Evolutionary conservation across 2,329 filamentous ascomycete species (phyloP).

Genomic region (Phialemoniopsis sp.): DNA sequence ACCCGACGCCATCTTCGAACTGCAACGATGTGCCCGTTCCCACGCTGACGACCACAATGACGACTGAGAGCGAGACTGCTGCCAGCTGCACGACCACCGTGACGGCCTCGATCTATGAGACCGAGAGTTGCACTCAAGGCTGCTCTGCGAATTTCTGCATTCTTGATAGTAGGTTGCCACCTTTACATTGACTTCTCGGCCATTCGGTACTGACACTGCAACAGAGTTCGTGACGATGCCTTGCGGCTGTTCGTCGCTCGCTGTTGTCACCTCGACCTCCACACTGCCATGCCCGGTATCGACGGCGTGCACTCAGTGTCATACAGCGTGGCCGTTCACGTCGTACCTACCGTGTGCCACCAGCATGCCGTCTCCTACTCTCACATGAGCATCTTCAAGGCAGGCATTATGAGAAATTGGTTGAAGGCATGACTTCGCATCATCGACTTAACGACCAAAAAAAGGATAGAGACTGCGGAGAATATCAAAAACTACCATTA

Average conservation of each 20-base stretch:
- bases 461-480: too few species aligned
- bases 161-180: conserved; percentile 4
- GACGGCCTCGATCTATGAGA: conserved; percentile 4
- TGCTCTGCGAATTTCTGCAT: conserved; percentile 4
- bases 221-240: conserved; percentile 7
- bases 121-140: not conserved
- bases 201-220: not conserved
- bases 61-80: not conserved
- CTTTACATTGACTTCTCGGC: not conserved
- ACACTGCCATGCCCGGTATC: conserved; percentile 4
- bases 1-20: conserved; percentile 1
- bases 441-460: too few species aligned
- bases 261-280: conserved; percentile 3
- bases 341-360: conserved; percentile 3
- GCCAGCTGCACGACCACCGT: conserved; percentile 5
- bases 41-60: not conserved
- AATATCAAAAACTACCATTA: too few species aligned
- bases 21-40: not conserved
- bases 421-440: too few species aligned
- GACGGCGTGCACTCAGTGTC: conserved; percentile 3
- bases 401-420: too few species aligned
- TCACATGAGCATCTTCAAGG: too few species aligned
- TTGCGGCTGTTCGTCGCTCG: conserved; percentile 5
- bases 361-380: not conserved
- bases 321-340: conserved; percentile 8